Evolutionary conservation across 192 early-diverging fungal species (phyloP).

Genomic region (Dissophora globulifera): DNA sequence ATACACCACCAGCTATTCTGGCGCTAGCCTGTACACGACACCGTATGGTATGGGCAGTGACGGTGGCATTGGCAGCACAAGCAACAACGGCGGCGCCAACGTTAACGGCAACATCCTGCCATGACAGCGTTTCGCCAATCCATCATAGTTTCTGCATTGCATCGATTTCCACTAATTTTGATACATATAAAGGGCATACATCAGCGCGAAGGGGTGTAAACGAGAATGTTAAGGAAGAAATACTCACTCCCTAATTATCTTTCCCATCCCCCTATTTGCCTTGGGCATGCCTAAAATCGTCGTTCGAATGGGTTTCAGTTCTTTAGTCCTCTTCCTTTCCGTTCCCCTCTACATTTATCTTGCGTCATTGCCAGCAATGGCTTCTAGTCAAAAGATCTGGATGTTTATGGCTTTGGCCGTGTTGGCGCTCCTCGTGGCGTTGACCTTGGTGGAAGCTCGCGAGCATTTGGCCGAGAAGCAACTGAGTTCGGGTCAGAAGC

Average conservation of each 20-base stretch:
- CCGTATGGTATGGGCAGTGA: slow-evolving; percentile 23
- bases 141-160: too few species aligned
- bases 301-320: too few species aligned
- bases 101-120: slow-evolving; percentile 3
- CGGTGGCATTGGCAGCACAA: slow-evolving; percentile 2
- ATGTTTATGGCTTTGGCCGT: not conserved
- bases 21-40: slow-evolving; percentile 28
- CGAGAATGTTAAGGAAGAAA: too few species aligned
- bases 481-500: too few species aligned
- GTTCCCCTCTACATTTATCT: not conserved
- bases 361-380: slow-evolving; percentile 7
- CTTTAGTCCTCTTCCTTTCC: not conserved
- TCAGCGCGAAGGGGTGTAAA: too few species aligned
- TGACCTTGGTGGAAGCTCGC: not conserved
- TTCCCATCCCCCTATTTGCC: too few species aligned
- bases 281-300: too few species aligned
- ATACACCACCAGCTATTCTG: slow-evolving; percentile 39
- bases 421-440: not conserved
- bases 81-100: slow-evolving; percentile 4
- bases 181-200: too few species aligned
- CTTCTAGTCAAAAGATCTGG: not conserved
- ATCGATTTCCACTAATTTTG: slow-evolving; percentile 3
- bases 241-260: not conserved
- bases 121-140: too few species aligned
- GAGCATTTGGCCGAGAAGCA: too few species aligned